Evolutionary conservation across 2,329 filamentous ascomycete genomes (phyloP).

Genomic region (Fusarium buharicum): DNA sequence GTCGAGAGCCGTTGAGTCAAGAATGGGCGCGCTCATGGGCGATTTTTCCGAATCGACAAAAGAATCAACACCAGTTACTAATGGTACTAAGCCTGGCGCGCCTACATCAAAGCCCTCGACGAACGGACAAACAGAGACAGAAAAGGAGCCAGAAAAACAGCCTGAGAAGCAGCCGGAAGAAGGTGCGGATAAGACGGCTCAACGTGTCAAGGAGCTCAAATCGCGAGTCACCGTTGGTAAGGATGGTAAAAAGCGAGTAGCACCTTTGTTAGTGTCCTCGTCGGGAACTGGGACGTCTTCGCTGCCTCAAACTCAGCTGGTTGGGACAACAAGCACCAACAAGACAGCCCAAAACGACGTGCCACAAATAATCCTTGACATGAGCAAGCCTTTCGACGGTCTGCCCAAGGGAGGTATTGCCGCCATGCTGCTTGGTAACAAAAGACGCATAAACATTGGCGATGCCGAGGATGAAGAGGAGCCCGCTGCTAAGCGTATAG

Average conservation of each 20-base stretch:
- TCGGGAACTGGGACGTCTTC: constrained; percentile 89
- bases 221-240: constrained; percentile 94
- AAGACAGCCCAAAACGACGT: constrained; percentile 73
- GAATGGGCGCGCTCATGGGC: constrained; percentile 99
- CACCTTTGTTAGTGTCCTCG: constrained; percentile 89
- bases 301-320: constrained; percentile 85
- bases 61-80: constrained; percentile 58
- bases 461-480: constrained; percentile 82
- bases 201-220: constrained; percentile 74
- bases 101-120: constrained; percentile 53
- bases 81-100: constrained; percentile 59
- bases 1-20: constrained; percentile 86
- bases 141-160: constrained; percentile 50
- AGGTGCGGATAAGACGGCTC: constrained; percentile 62
- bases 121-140: constrained; percentile 53
- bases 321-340: constrained; percentile 75
- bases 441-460: constrained; percentile 79
- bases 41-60: constrained; percentile 72
- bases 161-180: constrained; percentile 55
- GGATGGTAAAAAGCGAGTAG: constrained; percentile 95
- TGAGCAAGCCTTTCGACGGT: constrained; percentile 94
- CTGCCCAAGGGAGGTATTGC: constrained; percentile 89
- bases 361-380: constrained; percentile 84
- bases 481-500: constrained; percentile 60
- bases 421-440: constrained; percentile 89